These are phyloP conservation scores for Globisporangium canariense DNA, from an alignment of 352 stramenopile species.

Conservation along the genomic window DNA sequence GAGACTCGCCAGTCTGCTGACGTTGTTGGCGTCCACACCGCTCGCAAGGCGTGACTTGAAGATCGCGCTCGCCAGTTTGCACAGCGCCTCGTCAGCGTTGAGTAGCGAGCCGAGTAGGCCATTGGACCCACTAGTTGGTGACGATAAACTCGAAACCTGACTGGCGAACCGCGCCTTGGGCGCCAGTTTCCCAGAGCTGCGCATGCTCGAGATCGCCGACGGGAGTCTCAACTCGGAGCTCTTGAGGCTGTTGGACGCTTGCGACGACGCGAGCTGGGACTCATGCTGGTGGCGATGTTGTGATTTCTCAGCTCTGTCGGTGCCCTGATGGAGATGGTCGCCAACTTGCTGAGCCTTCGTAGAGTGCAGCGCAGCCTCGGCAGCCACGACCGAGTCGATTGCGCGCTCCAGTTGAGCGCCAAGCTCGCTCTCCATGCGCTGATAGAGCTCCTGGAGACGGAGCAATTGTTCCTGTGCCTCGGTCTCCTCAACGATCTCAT, in stretches of 20 bases:
- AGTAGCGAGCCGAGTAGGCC: not conserved
- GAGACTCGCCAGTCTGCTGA: conserved; percentile 6
- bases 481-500: conserved; percentile 36
- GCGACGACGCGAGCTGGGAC: conserved; percentile 7
- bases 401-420: conserved; percentile 26
- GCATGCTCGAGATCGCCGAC: conserved; percentile 7
- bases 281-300: not conserved
- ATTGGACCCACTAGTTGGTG: not conserved
- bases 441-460: conserved; percentile 15
- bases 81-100: conserved; percentile 1
- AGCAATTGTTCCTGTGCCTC: conserved; percentile 18
- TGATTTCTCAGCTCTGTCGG: not conserved
- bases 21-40: not conserved
- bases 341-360: not conserved
- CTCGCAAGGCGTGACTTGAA: not conserved
- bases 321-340: not conserved
- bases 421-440: conserved; percentile 26
- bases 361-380: conserved; percentile 18
- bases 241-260: not conserved
- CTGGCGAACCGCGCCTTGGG: not conserved
- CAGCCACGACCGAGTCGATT: conserved; percentile 20
- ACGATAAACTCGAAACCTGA: not conserved
- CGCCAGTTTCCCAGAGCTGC: not conserved
- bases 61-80: conserved; percentile 8
- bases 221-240: conserved; percentile 11